phyloP scores from a whole-genome alignment of 2,329 filamentous ascomycete genomes.

The Ophiobolus disseminans region DNA sequence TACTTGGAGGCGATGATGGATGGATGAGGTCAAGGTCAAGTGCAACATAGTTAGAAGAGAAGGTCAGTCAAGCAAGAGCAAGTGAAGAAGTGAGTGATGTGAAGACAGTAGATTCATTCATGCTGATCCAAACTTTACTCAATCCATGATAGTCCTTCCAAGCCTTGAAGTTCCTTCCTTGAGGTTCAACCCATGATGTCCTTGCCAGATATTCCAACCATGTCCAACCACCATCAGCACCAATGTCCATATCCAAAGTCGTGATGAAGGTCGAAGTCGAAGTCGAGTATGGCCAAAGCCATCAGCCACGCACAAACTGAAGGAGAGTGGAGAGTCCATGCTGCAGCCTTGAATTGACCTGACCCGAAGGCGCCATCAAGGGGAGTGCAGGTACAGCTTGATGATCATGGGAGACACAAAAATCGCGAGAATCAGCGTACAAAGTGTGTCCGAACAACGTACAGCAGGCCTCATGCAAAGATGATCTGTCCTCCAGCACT shows the following conservation, averaged over 20 bases:
- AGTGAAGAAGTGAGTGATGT: constrained; percentile 1
- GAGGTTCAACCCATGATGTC: not conserved
- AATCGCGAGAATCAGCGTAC: not conserved
- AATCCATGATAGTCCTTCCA: not conserved
- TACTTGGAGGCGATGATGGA: too few relatives aligned
- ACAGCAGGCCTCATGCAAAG: constrained; percentile 17
- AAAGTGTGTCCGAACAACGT: not conserved
- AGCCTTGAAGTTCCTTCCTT: constrained; percentile 1
- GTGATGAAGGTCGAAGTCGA: not conserved
- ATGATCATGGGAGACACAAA: constrained; percentile 1
- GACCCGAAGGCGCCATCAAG: constrained; percentile 14
- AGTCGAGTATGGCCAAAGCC: constrained; percentile 1
- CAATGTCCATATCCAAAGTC: constrained; percentile 11
- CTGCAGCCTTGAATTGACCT: constrained; percentile 18
- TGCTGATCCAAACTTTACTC: constrained; percentile 5
- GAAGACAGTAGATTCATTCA: constrained; percentile 6
- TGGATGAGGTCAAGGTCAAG: too few relatives aligned
- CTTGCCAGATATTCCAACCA: too few relatives aligned
- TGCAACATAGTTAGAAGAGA: too few relatives aligned
- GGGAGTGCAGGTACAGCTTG: constrained; percentile 7
- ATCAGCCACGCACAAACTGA: constrained; percentile 9
- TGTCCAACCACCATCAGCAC: constrained; percentile 7
- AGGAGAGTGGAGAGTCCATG: constrained; percentile 4
- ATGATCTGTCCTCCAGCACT: constrained; percentile 20
- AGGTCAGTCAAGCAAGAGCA: not conserved